A percentile compares a stretch with the other conserved stretches of the same genome.
Evolutionary conservation across 2,329 filamentous ascomycete genomes (phyloP).

Genomic region (Phaeophleospora eucalypticola): DNA sequence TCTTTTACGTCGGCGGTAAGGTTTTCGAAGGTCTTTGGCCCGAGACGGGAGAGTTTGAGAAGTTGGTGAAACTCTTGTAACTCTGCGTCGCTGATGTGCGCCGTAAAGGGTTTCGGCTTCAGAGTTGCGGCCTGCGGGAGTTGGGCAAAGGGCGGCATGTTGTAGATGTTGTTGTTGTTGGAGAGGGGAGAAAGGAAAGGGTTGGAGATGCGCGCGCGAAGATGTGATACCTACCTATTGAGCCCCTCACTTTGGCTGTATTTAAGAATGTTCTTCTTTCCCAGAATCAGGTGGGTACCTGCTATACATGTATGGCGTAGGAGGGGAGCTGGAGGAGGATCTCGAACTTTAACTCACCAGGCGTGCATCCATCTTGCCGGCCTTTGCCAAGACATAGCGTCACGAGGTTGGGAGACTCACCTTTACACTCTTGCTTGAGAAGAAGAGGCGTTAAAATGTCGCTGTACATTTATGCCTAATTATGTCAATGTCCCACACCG

Average conservation of each 20-base stretch:
- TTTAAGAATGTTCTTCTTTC: no score
- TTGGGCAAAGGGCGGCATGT: conserved; percentile 21
- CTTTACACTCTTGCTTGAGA: not conserved
- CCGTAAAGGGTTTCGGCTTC: conserved; percentile 40
- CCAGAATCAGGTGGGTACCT: no score
- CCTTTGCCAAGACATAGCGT: not conserved
- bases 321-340: not conserved
- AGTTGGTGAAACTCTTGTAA: conserved; percentile 26
- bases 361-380: not conserved
- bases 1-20: conserved; percentile 36
- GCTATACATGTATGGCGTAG: not conserved
- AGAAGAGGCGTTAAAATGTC: not conserved
- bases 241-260: not conserved
- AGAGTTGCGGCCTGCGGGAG: conserved; percentile 36
- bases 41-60: conserved; percentile 45
- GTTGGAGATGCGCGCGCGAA: no score
- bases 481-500: conserved; percentile 56
- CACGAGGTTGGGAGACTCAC: no score
- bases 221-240: no score
- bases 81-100: conserved; percentile 23
- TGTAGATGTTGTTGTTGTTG: not conserved
- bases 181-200: not conserved
- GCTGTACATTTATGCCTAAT: not conserved
- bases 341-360: not conserved
- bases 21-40: conserved; percentile 49